Evolutionary conservation across 805 yeast genomes (phyloP).

Genomic region (Candida montana): DNA sequence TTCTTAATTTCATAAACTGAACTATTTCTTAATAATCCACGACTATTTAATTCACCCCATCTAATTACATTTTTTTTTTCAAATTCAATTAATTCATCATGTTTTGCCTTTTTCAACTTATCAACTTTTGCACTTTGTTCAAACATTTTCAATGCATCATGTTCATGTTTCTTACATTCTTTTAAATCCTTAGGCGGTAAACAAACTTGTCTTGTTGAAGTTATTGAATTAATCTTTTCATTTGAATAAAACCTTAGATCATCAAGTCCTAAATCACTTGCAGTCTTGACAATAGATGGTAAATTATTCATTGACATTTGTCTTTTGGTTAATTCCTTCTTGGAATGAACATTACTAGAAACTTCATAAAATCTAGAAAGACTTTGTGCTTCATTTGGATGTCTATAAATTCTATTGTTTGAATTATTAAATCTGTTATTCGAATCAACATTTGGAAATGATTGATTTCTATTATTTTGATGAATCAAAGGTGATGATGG

Average conservation of each 20-base stretch:
- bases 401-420: slow-evolving; percentile 9
- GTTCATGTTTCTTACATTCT: slow-evolving; percentile 52
- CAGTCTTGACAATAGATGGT: slow-evolving; percentile 34
- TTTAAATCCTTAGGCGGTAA: slow-evolving; percentile 58
- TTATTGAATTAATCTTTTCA: slow-evolving; percentile 26
- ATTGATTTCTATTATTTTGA: background rate
- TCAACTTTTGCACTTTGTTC: slow-evolving; percentile 18
- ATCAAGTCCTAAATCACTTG: slow-evolving; percentile 42
- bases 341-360: slow-evolving; percentile 14
- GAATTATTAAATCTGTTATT: slow-evolving; percentile 1
- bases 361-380: slow-evolving; percentile 21
- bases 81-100: background rate
- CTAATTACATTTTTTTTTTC: slow-evolving; percentile 13
- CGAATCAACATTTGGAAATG: background rate
- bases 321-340: slow-evolving; percentile 15
- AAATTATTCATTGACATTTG: slow-evolving; percentile 19
- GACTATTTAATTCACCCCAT: slow-evolving; percentile 20
- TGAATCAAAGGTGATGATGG: slow-evolving; percentile 3
- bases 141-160: slow-evolving; percentile 43
- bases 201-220: slow-evolving; percentile 60
- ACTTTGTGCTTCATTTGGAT: slow-evolving; percentile 21
- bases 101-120: slow-evolving; percentile 11
- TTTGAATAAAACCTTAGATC: slow-evolving; percentile 53
- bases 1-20: slow-evolving; percentile 16
- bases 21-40: slow-evolving; percentile 13